A percentile compares a stretch with the other conserved stretches of the same genome.
Conservation (phyloP, 495 filamentous ascomycete species). For the Trichoderma asperelloides region DNA sequence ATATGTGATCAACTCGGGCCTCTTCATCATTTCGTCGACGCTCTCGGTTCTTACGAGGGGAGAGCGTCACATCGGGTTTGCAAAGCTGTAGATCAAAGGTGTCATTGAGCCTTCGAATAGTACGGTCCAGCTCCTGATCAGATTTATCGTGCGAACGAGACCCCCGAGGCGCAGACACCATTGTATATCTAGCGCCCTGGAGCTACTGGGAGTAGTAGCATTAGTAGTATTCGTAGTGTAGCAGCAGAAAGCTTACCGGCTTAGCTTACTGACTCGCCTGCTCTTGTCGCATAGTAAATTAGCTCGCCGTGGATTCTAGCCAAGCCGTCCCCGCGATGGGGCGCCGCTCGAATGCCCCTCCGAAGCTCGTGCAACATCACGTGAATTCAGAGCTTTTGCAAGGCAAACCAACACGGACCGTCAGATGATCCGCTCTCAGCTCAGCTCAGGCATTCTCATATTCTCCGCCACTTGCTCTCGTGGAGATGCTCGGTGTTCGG, state of each 20-base stretch:
- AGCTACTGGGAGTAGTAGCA: too few species aligned
- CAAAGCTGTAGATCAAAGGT: not conserved
- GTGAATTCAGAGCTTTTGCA: not conserved
- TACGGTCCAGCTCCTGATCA: not conserved
- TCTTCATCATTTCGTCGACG: slow-evolving; percentile 10
- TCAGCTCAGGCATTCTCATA: not conserved
- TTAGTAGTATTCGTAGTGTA: too few species aligned
- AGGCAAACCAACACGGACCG: not conserved
- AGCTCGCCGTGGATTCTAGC: not conserved
- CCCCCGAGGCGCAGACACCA: not conserved
- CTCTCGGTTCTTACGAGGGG: slow-evolving; percentile 10
- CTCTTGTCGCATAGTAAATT: not conserved
- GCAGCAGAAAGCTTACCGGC: too few species aligned
- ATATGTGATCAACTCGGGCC: slow-evolving; percentile 14
- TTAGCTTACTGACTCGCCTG: not conserved
- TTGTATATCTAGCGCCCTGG: not conserved
- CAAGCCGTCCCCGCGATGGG: not conserved
- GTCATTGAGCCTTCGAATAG: not conserved
- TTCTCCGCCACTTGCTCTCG: not conserved
- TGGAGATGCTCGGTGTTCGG: slow-evolving; percentile 10
- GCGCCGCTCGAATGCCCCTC: not conserved
- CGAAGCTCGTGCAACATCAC: not conserved
- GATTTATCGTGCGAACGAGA: not conserved
- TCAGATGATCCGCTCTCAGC: not conserved
- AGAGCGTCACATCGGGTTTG: slow-evolving; percentile 13